Percentiles rank a stretch among this genome's conserved stretches.
Conservation (phyloP, 768 basidiomycete genomes). For the Boletus rubroflammeus region DNA sequence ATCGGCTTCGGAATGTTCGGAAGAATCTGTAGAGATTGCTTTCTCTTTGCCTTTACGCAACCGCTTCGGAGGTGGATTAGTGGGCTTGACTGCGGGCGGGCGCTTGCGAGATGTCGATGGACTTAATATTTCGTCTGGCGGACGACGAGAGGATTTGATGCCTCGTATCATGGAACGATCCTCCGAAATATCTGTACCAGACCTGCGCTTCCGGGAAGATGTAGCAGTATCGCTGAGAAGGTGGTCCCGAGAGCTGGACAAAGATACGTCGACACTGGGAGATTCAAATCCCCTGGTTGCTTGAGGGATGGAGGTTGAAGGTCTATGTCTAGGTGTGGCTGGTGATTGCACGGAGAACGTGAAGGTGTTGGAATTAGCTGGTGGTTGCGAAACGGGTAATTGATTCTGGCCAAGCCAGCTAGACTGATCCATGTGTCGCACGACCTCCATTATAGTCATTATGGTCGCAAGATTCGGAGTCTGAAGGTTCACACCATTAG, state of each 20-base stretch:
- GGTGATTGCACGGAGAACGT: slow-evolving; percentile 5
- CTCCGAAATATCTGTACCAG: slow-evolving; percentile 6
- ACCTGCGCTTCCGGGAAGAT: slow-evolving; percentile 4
- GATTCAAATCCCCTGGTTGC: background rate
- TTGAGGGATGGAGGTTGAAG: slow-evolving; percentile 5
- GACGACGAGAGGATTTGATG: background rate
- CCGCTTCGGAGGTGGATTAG: slow-evolving; percentile 18
- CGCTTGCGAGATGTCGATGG: slow-evolving; percentile 24
- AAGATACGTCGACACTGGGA: background rate
- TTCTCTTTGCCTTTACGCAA: slow-evolving; percentile 30
- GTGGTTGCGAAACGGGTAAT: slow-evolving; percentile 14
- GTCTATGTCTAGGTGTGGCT: background rate
- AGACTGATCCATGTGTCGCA: slow-evolving; percentile 28
- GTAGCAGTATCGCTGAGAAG: background rate
- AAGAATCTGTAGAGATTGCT: slow-evolving; percentile 17
- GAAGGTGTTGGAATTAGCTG: slow-evolving; percentile 1
- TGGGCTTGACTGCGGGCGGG: slow-evolving; percentile 13
- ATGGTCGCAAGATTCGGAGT: slow-evolving; percentile 21
- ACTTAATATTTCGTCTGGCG: slow-evolving; percentile 4
- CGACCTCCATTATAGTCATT: slow-evolving; percentile 32
- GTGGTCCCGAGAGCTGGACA: slow-evolving; percentile 2
- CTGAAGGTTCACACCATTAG: slow-evolving; percentile 15
- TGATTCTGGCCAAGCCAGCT: slow-evolving; percentile 19
- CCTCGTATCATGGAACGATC: slow-evolving; percentile 6
- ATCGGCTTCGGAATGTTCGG: slow-evolving; percentile 16